Evolutionary conservation across 129 eudicot genomes (phyloP), one percentile per base, ranked within the genome.

Genomic region (Flaveria brownii): DNA sequence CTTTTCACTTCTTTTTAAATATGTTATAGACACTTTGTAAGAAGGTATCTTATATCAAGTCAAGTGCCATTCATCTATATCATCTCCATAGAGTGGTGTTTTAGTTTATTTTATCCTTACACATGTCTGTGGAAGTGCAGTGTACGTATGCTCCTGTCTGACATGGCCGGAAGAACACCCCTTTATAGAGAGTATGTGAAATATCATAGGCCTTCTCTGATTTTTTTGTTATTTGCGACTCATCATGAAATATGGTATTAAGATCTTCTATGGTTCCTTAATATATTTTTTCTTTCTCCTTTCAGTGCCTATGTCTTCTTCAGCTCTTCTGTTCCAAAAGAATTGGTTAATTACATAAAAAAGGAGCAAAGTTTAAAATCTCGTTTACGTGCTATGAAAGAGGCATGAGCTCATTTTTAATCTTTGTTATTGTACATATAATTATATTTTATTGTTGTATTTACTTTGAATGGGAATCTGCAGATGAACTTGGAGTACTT

Each of bases 401-500:
- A 93, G 97, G 98, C 87, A 72, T 68, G 9, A 20, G 18, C 13
- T 76, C 52, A 36, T 72, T 65, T 47, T 46, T 16, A 13, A 64
- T 65, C 46, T 59, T 43, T 57, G 20, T 72, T 55, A 33, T 72
- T 82, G 51, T 54, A 25, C 13, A 57, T 57, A 67, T 17, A 71
- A 16, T 39, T 52, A 54, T 49, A 72, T 57, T 60, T 41, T 6
- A 17, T 30, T 45, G 36, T 52, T 43, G 16, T 65, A 68, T 36
- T 82, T 41, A 61, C 67, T 71, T 81, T 56, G 39, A 79, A 39
- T 39, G 43, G 70, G 39, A 78, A 72, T 68, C 49, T 90, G 86
- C 97, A 93, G 98, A 90, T 93, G 97, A 93, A 93, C 81, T 84
- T 93, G 97, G 98, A 93, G 84, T 93, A 88, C 78, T 87, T 93